Conservation (phyloP, 1,139 yeast genomes). For the Suhomyces atakaporum region DNA sequence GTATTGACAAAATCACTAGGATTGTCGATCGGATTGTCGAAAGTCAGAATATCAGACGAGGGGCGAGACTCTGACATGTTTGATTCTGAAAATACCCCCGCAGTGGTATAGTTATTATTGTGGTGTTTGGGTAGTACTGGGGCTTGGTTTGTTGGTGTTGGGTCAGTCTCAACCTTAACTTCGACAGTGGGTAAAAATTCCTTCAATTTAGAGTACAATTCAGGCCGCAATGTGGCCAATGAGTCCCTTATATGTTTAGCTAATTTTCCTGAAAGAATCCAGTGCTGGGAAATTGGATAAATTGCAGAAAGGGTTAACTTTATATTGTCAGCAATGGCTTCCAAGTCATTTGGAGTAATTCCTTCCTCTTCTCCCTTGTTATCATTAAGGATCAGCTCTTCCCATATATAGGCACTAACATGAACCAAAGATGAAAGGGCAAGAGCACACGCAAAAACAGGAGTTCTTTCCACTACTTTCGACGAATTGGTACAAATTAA, state of each 20-base stretch:
- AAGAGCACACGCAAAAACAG: constrained; percentile 51
- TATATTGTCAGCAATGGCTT: constrained; percentile 47
- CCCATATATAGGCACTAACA: constrained; percentile 53
- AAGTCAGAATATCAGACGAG: neutral
- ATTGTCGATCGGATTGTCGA: constrained; percentile 1
- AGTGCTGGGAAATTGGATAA: constrained; percentile 48
- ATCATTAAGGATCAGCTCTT: constrained; percentile 22
- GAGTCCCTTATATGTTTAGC: constrained; percentile 47
- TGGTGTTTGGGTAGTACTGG: neutral
- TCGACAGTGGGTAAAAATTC: constrained; percentile 20
- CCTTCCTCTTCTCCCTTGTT: constrained; percentile 10
- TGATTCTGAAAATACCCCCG: neutral
- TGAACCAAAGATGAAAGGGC: constrained; percentile 53
- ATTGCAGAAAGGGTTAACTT: constrained; percentile 49
- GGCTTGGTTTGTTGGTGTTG: constrained; percentile 1
- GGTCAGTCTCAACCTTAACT: constrained; percentile 6
- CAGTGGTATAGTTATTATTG: neutral
- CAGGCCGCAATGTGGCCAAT: constrained; percentile 30
- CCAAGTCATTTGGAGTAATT: constrained; percentile 35
- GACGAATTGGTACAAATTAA: constrained; percentile 48
- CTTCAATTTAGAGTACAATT: constrained; percentile 25
- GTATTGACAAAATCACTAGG: constrained; percentile 1
- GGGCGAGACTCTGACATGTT: neutral
- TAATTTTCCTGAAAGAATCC: constrained; percentile 50
- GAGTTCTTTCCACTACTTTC: constrained; percentile 43